A percentile compares a stretch with the other conserved stretches of the same genome.
Conservation (phyloP, 2,329 filamentous ascomycete genomes). For the Aspergillaceae sp. region DNA sequence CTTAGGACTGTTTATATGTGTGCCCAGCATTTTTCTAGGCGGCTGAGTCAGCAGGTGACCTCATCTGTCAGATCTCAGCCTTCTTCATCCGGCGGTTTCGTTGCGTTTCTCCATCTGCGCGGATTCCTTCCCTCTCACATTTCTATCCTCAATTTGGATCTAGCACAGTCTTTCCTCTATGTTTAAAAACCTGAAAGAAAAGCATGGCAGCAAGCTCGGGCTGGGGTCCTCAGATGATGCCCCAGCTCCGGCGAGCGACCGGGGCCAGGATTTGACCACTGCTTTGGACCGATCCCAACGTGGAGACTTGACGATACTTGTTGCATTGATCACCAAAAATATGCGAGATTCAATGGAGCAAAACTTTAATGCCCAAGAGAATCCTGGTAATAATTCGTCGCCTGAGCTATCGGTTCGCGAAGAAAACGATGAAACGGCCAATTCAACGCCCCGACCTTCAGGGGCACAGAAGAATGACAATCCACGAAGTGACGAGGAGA, state of each 20-base stretch:
- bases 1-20: neutral
- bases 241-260: slow-evolving; percentile 11
- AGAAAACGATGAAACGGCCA: slow-evolving; percentile 19
- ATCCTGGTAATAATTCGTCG: slow-evolving; percentile 4
- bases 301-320: slow-evolving; percentile 34
- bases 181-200: slow-evolving; percentile 28
- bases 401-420: slow-evolving; percentile 8
- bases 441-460: neutral
- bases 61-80: slow-evolving; percentile 7
- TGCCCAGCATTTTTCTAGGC: slow-evolving; percentile 4
- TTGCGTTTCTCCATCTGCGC: neutral
- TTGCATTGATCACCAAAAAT: slow-evolving; percentile 31
- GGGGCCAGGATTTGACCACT: slow-evolving; percentile 34
- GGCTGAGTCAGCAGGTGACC: slow-evolving; percentile 17
- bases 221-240: slow-evolving; percentile 16
- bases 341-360: slow-evolving; percentile 33
- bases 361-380: slow-evolving; percentile 25
- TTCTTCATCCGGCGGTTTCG: neutral
- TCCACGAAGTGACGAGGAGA: slow-evolving; percentile 4
- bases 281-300: slow-evolving; percentile 35
- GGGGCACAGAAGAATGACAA: slow-evolving; percentile 1
- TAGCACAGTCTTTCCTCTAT: slow-evolving; percentile 8
- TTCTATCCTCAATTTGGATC: neutral
- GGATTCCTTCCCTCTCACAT: neutral
- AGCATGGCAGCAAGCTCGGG: slow-evolving; percentile 22